Percentiles rank a stretch among this genome's conserved stretches.
Conservation (phyloP, 495 filamentous ascomycete genomes). For the Lasiosphaeria miniovina region DNA sequence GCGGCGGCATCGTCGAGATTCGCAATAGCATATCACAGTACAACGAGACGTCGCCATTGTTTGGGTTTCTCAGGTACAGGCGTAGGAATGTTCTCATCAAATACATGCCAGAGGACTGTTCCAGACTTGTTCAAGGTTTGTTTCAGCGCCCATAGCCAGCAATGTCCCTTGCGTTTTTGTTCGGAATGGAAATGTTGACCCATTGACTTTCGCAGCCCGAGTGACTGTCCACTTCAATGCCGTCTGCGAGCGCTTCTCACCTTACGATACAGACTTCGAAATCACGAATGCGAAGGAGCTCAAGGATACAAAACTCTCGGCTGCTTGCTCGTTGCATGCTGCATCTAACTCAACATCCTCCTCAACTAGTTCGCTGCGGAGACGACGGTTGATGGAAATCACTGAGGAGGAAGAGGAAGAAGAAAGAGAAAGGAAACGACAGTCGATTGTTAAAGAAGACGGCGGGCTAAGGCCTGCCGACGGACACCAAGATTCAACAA, state of each 20-base stretch:
- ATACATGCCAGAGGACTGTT: conserved; percentile 86
- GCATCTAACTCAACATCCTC: conserved; percentile 84
- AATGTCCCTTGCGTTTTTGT: background rate
- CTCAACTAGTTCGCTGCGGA: conserved; percentile 74
- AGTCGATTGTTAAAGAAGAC: conserved; percentile 45
- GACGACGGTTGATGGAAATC: conserved; percentile 80
- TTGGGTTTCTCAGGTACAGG: conserved; percentile 86
- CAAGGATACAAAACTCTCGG: conserved; percentile 80
- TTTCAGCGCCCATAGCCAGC: conserved; percentile 12
- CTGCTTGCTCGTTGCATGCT: conserved; percentile 85
- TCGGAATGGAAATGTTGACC: conserved; percentile 12
- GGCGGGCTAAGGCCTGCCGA: conserved; percentile 13
- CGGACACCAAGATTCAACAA: background rate
- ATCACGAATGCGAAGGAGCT: conserved; percentile 73
- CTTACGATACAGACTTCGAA: conserved; percentile 78
- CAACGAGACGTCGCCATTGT: conserved; percentile 80
- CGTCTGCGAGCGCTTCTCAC: conserved; percentile 79
- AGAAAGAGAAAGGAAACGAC: conserved; percentile 46
- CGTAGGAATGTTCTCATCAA: conserved; percentile 88
- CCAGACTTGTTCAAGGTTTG: conserved; percentile 85
- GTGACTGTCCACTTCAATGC: conserved; percentile 92
- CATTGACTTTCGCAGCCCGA: conserved; percentile 57
- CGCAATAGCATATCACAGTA: conserved; percentile 74
- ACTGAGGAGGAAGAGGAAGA: conserved; percentile 75
- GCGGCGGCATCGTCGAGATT: conserved; percentile 80